Percentiles rank a stretch among this genome's conserved stretches.
These are phyloP conservation scores for Amaranthus tricolor DNA, from an alignment of 179 eudicot genomes.

Conservation along the genomic window DNA sequence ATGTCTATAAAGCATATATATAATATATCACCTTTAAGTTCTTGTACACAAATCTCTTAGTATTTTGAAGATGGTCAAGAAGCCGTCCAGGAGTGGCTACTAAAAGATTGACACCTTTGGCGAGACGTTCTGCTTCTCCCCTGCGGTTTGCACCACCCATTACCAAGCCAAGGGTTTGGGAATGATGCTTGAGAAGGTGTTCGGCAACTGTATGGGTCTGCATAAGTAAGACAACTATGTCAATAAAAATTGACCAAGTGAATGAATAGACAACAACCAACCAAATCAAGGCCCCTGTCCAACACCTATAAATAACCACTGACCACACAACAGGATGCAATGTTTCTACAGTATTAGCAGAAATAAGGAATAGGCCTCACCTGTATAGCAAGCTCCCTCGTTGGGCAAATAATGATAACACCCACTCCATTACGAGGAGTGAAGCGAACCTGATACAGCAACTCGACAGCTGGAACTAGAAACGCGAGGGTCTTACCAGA, in stretches of 20 bases:
- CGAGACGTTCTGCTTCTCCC: slow-evolving; percentile 73
- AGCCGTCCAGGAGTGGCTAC: slow-evolving; percentile 95
- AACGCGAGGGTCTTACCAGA: slow-evolving; percentile 98
- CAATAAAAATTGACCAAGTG: neutral
- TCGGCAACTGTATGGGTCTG: slow-evolving; percentile 91
- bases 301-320: neutral
- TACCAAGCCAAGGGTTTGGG: slow-evolving; percentile 79
- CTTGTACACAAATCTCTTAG: slow-evolving; percentile 75
- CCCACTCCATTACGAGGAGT: slow-evolving; percentile 83
- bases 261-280: neutral
- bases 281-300: neutral
- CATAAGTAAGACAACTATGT: slow-evolving; percentile 19
- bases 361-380: slow-evolving; percentile 23
- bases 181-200: slow-evolving; percentile 77
- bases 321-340: too few species aligned
- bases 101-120: slow-evolving; percentile 73
- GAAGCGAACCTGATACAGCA: slow-evolving; percentile 49
- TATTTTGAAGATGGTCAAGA: slow-evolving; percentile 82
- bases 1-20: neutral
- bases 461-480: slow-evolving; percentile 81
- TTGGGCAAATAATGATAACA: slow-evolving; percentile 80
- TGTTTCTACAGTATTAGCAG: neutral
- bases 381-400: slow-evolving; percentile 98
- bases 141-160: slow-evolving; percentile 75
- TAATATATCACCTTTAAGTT: slow-evolving; percentile 55